Conservation (phyloP, 2,329 filamentous ascomycete genomes). For the Sphaerostilbella broomeana region DNA sequence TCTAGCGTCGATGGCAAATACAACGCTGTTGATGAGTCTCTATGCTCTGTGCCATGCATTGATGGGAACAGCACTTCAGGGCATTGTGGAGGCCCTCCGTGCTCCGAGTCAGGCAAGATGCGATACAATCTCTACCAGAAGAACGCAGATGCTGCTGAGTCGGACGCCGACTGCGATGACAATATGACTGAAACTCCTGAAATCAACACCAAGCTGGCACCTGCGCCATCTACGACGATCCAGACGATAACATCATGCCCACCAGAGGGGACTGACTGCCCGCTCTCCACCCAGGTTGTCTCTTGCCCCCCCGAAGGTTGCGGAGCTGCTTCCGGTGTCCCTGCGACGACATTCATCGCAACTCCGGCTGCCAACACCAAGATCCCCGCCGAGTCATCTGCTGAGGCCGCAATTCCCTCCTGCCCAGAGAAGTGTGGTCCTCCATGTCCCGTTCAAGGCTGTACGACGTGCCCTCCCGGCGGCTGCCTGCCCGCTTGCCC, state of each 20-base stretch:
- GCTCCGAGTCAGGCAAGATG: conserved; percentile 7
- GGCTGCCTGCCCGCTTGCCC: not conserved
- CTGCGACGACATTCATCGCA: not conserved
- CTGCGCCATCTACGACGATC: conserved; percentile 10
- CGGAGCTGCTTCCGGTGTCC: too few relatives aligned
- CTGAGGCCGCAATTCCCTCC: not conserved
- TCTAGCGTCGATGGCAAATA: conserved; percentile 6
- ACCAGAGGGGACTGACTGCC: conserved; percentile 52
- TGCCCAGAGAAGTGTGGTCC: conserved; percentile 3
- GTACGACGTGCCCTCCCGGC: not conserved
- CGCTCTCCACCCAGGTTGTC: conserved; percentile 13
- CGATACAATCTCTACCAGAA: conserved; percentile 17
- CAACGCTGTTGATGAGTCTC: conserved; percentile 16
- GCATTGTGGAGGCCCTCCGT: conserved; percentile 20
- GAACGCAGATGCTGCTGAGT: not conserved
- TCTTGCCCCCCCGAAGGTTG: not conserved
- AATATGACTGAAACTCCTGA: not conserved
- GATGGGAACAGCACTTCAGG: conserved; percentile 15
- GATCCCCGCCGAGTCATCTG: not conserved
- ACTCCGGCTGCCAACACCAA: conserved; percentile 1
- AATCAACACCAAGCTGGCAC: not conserved
- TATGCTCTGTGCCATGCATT: conserved; percentile 19
- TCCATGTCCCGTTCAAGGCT: not conserved
- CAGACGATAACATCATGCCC: conserved; percentile 35
- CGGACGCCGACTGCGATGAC: conserved; percentile 4